Evolutionary conservation across 768 basidiomycete genomes (phyloP).

Genomic region (Auriscalpium orientale): DNA sequence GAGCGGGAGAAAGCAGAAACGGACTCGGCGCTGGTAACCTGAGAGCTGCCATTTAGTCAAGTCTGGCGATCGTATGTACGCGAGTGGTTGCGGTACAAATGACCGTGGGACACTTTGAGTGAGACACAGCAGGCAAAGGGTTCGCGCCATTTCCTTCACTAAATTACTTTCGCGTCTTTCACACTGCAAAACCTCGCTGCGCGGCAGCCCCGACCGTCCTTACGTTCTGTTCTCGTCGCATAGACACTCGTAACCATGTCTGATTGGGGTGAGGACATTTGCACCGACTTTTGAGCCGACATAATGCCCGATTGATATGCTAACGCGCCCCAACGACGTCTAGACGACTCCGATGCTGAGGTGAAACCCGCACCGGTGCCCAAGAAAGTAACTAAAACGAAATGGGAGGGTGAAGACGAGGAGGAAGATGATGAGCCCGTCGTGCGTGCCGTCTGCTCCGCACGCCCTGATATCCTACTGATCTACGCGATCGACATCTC

Average conservation of each 20-base stretch:
- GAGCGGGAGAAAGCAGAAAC: no score
- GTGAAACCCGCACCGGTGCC: conserved; percentile 7
- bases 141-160: no score
- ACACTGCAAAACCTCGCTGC: neutral
- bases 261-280: conserved; percentile 15
- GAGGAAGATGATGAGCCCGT: conserved; percentile 64
- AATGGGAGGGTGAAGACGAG: conserved; percentile 91
- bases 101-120: no score
- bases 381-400: conserved; percentile 29
- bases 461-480: neutral
- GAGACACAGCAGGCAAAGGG: no score
- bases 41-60: no score
- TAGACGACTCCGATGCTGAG: conserved; percentile 13
- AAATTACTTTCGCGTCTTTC: neutral
- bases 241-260: conserved; percentile 9
- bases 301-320: neutral
- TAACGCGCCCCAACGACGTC: neutral
- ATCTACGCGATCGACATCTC: conserved; percentile 4
- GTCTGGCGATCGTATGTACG: no score
- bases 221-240: conserved; percentile 5
- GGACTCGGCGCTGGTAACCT: no score
- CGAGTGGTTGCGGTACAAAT: no score
- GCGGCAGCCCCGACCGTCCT: conserved; percentile 14
- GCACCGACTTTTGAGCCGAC: neutral
- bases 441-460: conserved; percentile 37